Evolutionary conservation across 108 stramenopile species (phyloP).

Genomic region (Cyclotella sp.): DNA sequence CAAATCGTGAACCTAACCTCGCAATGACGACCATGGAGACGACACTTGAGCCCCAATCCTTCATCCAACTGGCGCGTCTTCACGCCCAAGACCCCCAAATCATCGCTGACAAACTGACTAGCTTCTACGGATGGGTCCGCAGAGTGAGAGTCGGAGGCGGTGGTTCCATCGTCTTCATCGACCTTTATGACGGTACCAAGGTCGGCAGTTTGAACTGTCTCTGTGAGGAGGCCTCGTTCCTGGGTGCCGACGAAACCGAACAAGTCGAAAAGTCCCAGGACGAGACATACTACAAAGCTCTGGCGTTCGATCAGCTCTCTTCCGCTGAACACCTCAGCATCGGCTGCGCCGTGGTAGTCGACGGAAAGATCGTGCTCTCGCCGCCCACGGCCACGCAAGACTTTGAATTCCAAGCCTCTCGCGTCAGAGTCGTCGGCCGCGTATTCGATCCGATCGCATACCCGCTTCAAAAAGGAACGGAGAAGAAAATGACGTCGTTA

Average conservation of each 20-base stretch:
- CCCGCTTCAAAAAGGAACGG: slow-evolving; percentile 71
- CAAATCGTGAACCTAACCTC: background rate
- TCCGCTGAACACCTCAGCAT: slow-evolving; percentile 53
- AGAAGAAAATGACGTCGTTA: slow-evolving; percentile 64
- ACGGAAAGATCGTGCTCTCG: slow-evolving; percentile 61
- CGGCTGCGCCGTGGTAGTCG: slow-evolving; percentile 59
- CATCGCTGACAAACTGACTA: slow-evolving; percentile 37
- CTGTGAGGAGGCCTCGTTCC: slow-evolving; percentile 36
- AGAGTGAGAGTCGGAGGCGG: slow-evolving; percentile 63
- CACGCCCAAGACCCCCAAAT: slow-evolving; percentile 30
- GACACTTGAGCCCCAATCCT: slow-evolving; percentile 35
- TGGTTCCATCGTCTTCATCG: slow-evolving; percentile 68
- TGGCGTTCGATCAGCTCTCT: slow-evolving; percentile 62
- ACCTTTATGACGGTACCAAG: slow-evolving; percentile 69
- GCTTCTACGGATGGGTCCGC: slow-evolving; percentile 71
- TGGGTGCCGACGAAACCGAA: slow-evolving; percentile 17
- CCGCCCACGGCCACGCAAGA: slow-evolving; percentile 69
- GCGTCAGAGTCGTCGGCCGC: slow-evolving; percentile 61
- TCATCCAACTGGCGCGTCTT: slow-evolving; percentile 49
- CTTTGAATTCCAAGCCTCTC: slow-evolving; percentile 58
- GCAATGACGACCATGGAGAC: background rate
- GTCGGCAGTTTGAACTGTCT: slow-evolving; percentile 63
- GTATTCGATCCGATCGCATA: slow-evolving; percentile 63
- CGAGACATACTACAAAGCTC: slow-evolving; percentile 47
- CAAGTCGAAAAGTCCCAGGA: slow-evolving; percentile 40